Conservation (phyloP, 2,329 filamentous ascomycete species). For the Aspergillus ochraceus region DNA sequence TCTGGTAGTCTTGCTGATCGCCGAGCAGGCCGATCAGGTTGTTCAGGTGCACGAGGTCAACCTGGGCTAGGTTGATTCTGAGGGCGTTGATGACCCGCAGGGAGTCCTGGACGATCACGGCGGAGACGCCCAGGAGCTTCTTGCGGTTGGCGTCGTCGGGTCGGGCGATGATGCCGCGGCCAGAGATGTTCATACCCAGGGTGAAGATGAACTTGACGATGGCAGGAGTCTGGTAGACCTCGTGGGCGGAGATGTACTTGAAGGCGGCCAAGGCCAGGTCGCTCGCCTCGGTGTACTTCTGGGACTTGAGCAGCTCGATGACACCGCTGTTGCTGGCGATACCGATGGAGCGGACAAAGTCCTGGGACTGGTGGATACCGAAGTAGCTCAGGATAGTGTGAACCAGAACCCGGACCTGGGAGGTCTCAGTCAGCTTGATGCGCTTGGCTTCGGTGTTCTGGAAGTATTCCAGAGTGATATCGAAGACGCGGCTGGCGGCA, state of each 20-base stretch:
- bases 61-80: constrained; percentile 46
- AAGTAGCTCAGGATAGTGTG: constrained; percentile 35
- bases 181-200: constrained; percentile 34
- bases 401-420: constrained; percentile 33
- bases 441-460: constrained; percentile 30
- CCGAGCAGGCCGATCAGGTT: constrained; percentile 45
- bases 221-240: constrained; percentile 27
- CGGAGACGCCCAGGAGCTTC: constrained; percentile 42
- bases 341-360: constrained; percentile 39
- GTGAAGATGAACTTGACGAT: constrained; percentile 38
- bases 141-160: constrained; percentile 34
- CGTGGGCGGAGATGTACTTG: constrained; percentile 34
- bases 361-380: constrained; percentile 30
- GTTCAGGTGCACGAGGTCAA: constrained; percentile 43
- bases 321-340: constrained; percentile 34
- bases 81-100: constrained; percentile 40
- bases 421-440: constrained; percentile 25
- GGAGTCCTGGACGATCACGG: constrained; percentile 42
- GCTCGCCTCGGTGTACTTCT: constrained; percentile 31
- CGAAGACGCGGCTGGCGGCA: constrained; percentile 26
- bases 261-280: constrained; percentile 35
- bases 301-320: constrained; percentile 26
- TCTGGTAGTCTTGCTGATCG: constrained; percentile 48
- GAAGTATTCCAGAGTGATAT: constrained; percentile 35
- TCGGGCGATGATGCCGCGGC: constrained; percentile 35